phyloP scores from a whole-genome alignment of 2,329 filamentous ascomycete species.

The Exserohilum rostratum region DNA sequence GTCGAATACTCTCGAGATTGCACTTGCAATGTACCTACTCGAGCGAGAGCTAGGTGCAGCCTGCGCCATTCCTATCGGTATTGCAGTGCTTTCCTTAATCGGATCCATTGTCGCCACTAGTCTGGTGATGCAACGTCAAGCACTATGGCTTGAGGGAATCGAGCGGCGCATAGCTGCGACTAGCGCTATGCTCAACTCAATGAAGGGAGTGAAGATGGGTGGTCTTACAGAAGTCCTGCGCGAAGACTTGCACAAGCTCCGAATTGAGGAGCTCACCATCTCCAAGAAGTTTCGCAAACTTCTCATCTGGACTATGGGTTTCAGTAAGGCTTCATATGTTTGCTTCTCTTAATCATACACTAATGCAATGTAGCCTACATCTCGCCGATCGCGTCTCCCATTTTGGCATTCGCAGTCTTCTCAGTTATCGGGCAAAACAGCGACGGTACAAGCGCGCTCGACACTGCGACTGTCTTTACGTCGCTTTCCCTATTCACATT shows the following conservation, averaged over 20 bases:
- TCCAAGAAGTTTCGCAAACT: constrained; percentile 45
- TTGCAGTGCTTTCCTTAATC: constrained; percentile 45
- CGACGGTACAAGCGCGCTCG: constrained; percentile 41
- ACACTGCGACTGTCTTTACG: constrained; percentile 54
- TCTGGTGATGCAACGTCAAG: constrained; percentile 42
- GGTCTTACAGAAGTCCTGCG: constrained; percentile 43
- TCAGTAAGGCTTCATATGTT: constrained; percentile 28
- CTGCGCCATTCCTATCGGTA: constrained; percentile 55
- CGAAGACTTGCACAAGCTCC: constrained; percentile 38
- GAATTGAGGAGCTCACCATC: constrained; percentile 43
- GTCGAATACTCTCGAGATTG: constrained; percentile 51
- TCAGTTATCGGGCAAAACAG: constrained; percentile 48
- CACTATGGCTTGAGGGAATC: constrained; percentile 53
- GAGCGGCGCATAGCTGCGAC: constrained; percentile 54
- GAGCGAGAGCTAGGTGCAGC: constrained; percentile 56
- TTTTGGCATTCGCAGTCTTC: constrained; percentile 55
- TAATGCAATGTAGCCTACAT: constrained; percentile 34
- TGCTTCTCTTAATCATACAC: background rate
- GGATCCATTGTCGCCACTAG: constrained; percentile 39
- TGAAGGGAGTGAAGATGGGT: constrained; percentile 57
- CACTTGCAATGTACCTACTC: constrained; percentile 56
- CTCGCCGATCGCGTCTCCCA: constrained; percentile 49
- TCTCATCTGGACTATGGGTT: constrained; percentile 46
- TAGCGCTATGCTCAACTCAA: constrained; percentile 50
- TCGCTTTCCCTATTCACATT: constrained; percentile 56